Conservation (phyloP, 2,329 filamentous ascomycete species). For the Aspergillus niger region DNA sequence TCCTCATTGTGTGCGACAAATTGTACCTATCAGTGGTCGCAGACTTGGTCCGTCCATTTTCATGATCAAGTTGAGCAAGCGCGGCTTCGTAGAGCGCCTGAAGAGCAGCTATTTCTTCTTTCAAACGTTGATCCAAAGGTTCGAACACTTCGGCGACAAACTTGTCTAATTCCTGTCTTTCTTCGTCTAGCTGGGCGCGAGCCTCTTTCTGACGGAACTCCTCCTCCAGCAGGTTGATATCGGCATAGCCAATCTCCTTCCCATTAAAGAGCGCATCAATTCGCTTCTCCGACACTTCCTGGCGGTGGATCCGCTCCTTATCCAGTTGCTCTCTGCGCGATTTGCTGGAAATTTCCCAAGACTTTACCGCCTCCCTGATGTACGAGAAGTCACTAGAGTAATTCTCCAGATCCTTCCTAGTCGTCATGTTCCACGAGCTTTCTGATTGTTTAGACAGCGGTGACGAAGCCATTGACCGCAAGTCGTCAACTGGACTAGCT, state of each 20-base stretch:
- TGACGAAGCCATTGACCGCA: slow-evolving; percentile 39
- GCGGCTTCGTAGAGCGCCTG: slow-evolving; percentile 50
- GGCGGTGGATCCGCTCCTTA: slow-evolving; percentile 51
- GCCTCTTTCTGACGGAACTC: slow-evolving; percentile 58
- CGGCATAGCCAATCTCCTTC: slow-evolving; percentile 60
- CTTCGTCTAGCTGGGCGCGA: slow-evolving; percentile 55
- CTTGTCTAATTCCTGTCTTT: slow-evolving; percentile 53
- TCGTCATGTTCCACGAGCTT: slow-evolving; percentile 36
- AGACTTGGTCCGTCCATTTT: slow-evolving; percentile 39
- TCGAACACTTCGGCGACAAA: slow-evolving; percentile 56
- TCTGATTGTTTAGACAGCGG: slow-evolving; percentile 37
- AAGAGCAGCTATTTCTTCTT: slow-evolving; percentile 53
- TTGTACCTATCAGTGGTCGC: slow-evolving; percentile 35
- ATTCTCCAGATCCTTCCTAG: slow-evolving; percentile 36
- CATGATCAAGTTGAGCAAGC: slow-evolving; percentile 44
- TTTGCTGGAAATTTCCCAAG: slow-evolving; percentile 52
- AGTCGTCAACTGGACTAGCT: slow-evolving; percentile 32
- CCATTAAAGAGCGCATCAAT: slow-evolving; percentile 59
- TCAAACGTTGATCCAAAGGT: slow-evolving; percentile 51
- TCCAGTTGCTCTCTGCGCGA: slow-evolving; percentile 50
- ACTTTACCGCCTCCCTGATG: slow-evolving; percentile 42
- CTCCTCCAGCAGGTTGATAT: slow-evolving; percentile 57
- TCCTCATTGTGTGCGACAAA: slow-evolving; percentile 47
- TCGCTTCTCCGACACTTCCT: slow-evolving; percentile 54
- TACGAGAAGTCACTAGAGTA: slow-evolving; percentile 48